Conservation (phyloP, 1,139 yeast genomes). For the Candida mesenterica region DNA sequence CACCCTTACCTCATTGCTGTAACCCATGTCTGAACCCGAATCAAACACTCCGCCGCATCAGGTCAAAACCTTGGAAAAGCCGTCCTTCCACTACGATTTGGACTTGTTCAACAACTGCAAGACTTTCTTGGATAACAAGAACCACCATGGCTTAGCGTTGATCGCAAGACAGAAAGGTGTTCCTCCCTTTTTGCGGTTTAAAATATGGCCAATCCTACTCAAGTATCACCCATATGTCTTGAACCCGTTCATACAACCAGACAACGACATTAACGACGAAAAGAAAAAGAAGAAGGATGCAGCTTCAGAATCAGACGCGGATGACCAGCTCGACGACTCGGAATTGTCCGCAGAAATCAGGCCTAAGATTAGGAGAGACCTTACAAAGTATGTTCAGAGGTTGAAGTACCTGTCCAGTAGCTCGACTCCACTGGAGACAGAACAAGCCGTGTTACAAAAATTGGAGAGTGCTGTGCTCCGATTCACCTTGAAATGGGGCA, state of each 20-base stretch:
- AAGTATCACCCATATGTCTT: conserved; percentile 83
- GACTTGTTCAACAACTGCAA: conserved; percentile 39
- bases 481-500: conserved; percentile 78
- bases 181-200: conserved; percentile 76
- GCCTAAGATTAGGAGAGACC: conserved; percentile 46
- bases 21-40: not conserved
- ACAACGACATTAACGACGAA: conserved; percentile 20
- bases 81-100: conserved; percentile 42
- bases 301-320: conserved; percentile 1
- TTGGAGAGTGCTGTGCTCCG: conserved; percentile 61
- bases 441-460: conserved; percentile 52
- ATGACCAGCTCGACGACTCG: conserved; percentile 10
- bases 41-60: conserved; percentile 1
- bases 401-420: conserved; percentile 20
- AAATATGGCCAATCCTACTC: conserved; percentile 82
- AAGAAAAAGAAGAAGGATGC: conserved; percentile 8
- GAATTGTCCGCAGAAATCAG: conserved; percentile 22
- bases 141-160: conserved; percentile 70
- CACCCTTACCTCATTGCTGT: too few species aligned
- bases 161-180: conserved; percentile 82
- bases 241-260: conserved; percentile 69
- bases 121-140: conserved; percentile 46
- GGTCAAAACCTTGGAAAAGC: conserved; percentile 18
- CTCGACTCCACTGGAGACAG: conserved; percentile 33
- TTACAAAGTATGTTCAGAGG: conserved; percentile 52